phyloP scores from a whole-genome alignment of 1,139 yeast species.

The Yamadazyma epiphylla region DNA sequence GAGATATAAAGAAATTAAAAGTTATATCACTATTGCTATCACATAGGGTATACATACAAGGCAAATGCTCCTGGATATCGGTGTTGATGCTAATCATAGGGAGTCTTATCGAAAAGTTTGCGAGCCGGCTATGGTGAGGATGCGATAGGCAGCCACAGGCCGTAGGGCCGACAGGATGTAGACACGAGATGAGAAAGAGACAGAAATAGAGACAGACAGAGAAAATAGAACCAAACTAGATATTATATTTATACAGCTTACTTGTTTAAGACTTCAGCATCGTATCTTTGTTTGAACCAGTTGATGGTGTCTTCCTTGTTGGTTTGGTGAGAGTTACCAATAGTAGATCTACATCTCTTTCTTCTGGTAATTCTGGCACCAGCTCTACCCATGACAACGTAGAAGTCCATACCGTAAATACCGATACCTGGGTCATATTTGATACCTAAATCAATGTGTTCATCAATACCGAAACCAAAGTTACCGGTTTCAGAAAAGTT shows the following conservation, averaged over 20 bases:
- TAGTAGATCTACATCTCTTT: slow-evolving; percentile 87
- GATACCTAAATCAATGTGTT: slow-evolving; percentile 99
- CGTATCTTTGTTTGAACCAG: slow-evolving; percentile 99
- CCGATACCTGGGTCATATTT: slow-evolving; percentile 99
- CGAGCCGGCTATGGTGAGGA: background rate
- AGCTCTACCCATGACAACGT: slow-evolving; percentile 99
- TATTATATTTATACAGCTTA: slow-evolving; percentile 28
- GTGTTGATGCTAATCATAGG: slow-evolving; percentile 24
- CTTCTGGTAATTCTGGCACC: slow-evolving; percentile 99
- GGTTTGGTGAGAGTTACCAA: slow-evolving; percentile 94
- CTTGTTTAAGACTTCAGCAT: slow-evolving; percentile 93
- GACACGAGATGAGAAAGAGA: background rate
- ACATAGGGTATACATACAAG: slow-evolving; percentile 18
- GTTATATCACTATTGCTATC: too few species aligned
- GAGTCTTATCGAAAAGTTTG: background rate
- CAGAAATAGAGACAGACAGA: background rate
- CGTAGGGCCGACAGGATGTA: slow-evolving; percentile 1
- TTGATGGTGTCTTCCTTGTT: slow-evolving; percentile 89
- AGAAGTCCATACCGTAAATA: slow-evolving; percentile 99
- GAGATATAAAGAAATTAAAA: too few species aligned
- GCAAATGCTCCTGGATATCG: slow-evolving; percentile 32
- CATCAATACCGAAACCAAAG: slow-evolving; percentile 99
- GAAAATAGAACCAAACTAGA: slow-evolving; percentile 1
- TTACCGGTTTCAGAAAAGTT: slow-evolving; percentile 99
- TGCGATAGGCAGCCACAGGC: background rate